phyloP scores from a whole-genome alignment of 1,284 basidiomycete species.

The Apiotrichum porosum region DNA sequence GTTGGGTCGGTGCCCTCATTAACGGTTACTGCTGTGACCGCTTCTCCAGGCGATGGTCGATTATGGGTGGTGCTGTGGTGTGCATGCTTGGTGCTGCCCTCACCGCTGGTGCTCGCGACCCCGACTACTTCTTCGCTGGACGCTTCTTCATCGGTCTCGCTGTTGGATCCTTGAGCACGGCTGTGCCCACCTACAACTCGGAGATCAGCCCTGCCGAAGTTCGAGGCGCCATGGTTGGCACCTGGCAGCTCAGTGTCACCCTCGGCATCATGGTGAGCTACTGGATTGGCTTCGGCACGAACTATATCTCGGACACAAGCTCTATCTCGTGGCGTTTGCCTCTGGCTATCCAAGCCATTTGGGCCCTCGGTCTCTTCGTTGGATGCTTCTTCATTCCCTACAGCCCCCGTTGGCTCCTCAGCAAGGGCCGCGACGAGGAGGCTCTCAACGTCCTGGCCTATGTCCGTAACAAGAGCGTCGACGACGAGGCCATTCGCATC shows the following conservation, averaged over 20 bases:
- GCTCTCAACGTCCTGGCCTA: conserved; percentile 59
- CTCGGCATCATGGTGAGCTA: conserved; percentile 54
- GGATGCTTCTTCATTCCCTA: conserved; percentile 51
- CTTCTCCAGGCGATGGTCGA: conserved; percentile 21
- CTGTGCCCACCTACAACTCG: conserved; percentile 59
- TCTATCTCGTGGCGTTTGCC: conserved; percentile 72
- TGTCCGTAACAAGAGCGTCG: conserved; percentile 56
- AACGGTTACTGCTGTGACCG: conserved; percentile 24
- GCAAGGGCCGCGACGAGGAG: conserved; percentile 66
- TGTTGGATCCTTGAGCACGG: conserved; percentile 67
- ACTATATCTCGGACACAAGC: conserved; percentile 52
- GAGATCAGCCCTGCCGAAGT: conserved; percentile 63
- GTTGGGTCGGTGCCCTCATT: conserved; percentile 22
- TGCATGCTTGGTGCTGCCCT: conserved; percentile 21
- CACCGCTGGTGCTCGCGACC: conserved; percentile 17
- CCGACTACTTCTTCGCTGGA: conserved; percentile 21
- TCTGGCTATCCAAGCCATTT: conserved; percentile 67
- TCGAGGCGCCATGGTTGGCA: conserved; percentile 63
- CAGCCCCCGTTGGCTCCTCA: conserved; percentile 56
- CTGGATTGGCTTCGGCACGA: conserved; percentile 67
- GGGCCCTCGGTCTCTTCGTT: conserved; percentile 49
- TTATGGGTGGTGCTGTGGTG: conserved; percentile 20
- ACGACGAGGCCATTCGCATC: conserved; percentile 63
- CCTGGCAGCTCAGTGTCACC: conserved; percentile 71
- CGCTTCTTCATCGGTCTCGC: conserved; percentile 26